Conservation (phyloP, 108 stramenopile genomes). For the Nitzschia sp. region DNA sequence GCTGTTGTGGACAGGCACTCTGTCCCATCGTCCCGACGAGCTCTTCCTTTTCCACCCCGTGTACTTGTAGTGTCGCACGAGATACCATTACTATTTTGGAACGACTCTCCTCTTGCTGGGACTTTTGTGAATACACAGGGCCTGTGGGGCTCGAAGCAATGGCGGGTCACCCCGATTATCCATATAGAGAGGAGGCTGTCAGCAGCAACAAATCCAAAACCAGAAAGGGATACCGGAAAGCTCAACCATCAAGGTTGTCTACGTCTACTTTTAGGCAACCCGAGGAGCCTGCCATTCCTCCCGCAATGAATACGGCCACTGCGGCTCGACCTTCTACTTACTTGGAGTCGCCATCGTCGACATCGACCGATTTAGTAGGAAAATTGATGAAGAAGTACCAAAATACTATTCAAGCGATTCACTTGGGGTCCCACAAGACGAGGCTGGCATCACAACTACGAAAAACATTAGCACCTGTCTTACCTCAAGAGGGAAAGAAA, state of each 20-base stretch:
- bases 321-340: not conserved
- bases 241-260: too few relatives aligned
- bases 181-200: not conserved
- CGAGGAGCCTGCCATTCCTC: not conserved
- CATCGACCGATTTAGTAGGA: too few relatives aligned
- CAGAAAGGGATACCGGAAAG: not conserved
- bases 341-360: too few relatives aligned
- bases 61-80: conserved; percentile 28
- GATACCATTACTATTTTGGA: conserved; percentile 30
- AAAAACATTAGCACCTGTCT: not conserved
- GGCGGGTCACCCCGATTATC: conserved; percentile 38
- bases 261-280: not conserved
- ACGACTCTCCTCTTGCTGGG: conserved; percentile 15
- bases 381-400: not conserved
- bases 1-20: not conserved
- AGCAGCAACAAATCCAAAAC: not conserved
- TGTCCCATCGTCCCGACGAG: not conserved
- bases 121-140: conserved; percentile 46
- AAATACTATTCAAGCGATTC: not conserved
- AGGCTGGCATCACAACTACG: not conserved
- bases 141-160: conserved; percentile 43
- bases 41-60: not conserved
- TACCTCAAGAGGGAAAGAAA: not conserved
- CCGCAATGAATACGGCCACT: not conserved
- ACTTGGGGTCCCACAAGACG: not conserved